Evolutionary conservation across 2,329 filamentous ascomycete genomes (phyloP).

Genomic region (Colletotrichum somersetense): DNA sequence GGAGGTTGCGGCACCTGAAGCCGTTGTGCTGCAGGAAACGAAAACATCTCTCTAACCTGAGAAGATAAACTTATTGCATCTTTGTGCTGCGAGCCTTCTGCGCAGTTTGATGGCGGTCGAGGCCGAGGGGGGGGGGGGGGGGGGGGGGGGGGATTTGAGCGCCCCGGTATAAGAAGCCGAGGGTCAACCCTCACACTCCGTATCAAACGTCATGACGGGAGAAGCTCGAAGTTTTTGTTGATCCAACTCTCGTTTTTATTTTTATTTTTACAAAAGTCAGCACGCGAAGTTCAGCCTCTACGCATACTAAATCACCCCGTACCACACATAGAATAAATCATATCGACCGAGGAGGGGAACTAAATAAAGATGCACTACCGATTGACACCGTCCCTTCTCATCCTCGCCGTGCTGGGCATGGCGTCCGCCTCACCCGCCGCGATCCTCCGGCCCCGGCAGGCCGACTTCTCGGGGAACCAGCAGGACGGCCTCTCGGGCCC

Average conservation of each 20-base stretch:
- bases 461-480: slow-evolving; percentile 38
- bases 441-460: slow-evolving; percentile 25
- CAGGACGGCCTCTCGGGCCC: slow-evolving; percentile 38
- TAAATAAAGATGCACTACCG: slow-evolving; percentile 13
- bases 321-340: no score
- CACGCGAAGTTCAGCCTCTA: no score
- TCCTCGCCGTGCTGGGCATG: slow-evolving; percentile 37
- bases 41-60: background rate
- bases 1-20: slow-evolving; percentile 40
- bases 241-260: background rate
- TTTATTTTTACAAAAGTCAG: background rate
- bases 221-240: background rate
- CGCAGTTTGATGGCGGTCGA: background rate
- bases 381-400: slow-evolving; percentile 5
- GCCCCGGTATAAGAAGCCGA: slow-evolving; percentile 28
- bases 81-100: background rate
- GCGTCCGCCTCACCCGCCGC: slow-evolving; percentile 20
- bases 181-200: background rate
- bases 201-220: background rate
- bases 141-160: no score
- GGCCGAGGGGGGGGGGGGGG: no score
- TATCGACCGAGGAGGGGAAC: no score
- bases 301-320: background rate
- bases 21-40: slow-evolving; percentile 20
- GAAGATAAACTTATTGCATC: slow-evolving; percentile 20